Evolutionary conservation across 108 stramenopile species (phyloP).

Genomic region (Phaeodactylum tricornutum): DNA sequence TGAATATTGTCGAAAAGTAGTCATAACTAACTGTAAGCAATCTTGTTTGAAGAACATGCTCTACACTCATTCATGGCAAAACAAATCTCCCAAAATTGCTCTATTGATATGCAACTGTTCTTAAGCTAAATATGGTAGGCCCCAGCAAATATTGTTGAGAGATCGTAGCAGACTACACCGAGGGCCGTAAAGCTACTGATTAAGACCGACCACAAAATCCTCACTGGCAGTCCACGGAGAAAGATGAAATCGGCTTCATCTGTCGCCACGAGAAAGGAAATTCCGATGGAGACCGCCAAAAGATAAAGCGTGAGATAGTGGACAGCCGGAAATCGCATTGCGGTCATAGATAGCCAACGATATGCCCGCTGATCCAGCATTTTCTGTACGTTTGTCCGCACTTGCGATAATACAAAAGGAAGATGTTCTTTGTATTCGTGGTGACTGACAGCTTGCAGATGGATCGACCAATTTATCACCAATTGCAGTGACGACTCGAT

Average conservation of each 20-base stretch:
- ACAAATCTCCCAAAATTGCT: too few relatives aligned
- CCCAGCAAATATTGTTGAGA: constrained; percentile 9
- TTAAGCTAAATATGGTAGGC: constrained; percentile 2
- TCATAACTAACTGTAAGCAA: too few relatives aligned
- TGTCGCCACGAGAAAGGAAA: constrained; percentile 9
- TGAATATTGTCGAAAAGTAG: too few relatives aligned
- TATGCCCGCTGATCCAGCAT: constrained; percentile 36
- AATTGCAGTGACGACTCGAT: too few relatives aligned
- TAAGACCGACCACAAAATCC: constrained; percentile 9
- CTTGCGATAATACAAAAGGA: too few relatives aligned
- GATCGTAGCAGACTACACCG: constrained; percentile 6
- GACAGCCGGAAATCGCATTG: constrained; percentile 23
- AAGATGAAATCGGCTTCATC: constrained; percentile 13
- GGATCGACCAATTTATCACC: too few relatives aligned
- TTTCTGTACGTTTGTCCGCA: too few relatives aligned
- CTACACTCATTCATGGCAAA: too few relatives aligned
- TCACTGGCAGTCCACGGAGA: constrained; percentile 6
- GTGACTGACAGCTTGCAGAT: too few relatives aligned
- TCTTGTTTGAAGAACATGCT: too few relatives aligned
- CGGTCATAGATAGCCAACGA: constrained; percentile 21
- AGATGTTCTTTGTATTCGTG: too few relatives aligned
- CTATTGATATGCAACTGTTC: too few relatives aligned
- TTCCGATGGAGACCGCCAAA: constrained; percentile 9
- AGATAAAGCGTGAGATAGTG: constrained; percentile 9
- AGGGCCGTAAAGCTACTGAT: constrained; percentile 8